phyloP scores from a whole-genome alignment of 495 filamentous ascomycete species.

The Hypoxylon rickii region DNA sequence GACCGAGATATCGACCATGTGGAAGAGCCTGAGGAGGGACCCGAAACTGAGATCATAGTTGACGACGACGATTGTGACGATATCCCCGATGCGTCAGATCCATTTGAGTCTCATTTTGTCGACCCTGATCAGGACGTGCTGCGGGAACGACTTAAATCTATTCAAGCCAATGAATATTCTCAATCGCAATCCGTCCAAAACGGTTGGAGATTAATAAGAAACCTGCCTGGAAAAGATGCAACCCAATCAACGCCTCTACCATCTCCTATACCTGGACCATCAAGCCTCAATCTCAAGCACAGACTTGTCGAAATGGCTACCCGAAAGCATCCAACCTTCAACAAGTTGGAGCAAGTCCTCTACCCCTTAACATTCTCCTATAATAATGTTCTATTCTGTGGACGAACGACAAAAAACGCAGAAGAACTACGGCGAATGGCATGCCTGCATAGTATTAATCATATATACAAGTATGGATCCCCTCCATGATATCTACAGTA shows the following conservation, averaged over 20 bases:
- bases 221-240: conserved; percentile 38
- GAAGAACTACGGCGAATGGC: conserved; percentile 68
- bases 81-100: conserved; percentile 63
- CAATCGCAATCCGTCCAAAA: conserved; percentile 50
- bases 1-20: conserved; percentile 50
- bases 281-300: conserved; percentile 66
- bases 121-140: conserved; percentile 62
- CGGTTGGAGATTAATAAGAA: conserved; percentile 46
- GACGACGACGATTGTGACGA: conserved; percentile 50
- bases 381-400: conserved; percentile 77
- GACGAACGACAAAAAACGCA: conserved; percentile 67
- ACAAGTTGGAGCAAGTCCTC: conserved; percentile 55
- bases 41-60: conserved; percentile 38
- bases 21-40: conserved; percentile 56
- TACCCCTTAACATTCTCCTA: conserved; percentile 73
- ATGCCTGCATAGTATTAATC: conserved; percentile 87
- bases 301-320: conserved; percentile 43
- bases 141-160: conserved; percentile 49
- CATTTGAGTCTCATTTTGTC: conserved; percentile 81
- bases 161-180: conserved; percentile 66
- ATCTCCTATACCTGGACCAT: conserved; percentile 39
- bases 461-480: conserved; percentile 73
- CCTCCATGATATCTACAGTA: neutral
- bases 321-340: conserved; percentile 47
- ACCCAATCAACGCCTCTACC: conserved; percentile 27